Base-by-base conservation (phyloP, 2,329 filamentous ascomycete species). In the Neopestalotiopsis rosae region DNA sequence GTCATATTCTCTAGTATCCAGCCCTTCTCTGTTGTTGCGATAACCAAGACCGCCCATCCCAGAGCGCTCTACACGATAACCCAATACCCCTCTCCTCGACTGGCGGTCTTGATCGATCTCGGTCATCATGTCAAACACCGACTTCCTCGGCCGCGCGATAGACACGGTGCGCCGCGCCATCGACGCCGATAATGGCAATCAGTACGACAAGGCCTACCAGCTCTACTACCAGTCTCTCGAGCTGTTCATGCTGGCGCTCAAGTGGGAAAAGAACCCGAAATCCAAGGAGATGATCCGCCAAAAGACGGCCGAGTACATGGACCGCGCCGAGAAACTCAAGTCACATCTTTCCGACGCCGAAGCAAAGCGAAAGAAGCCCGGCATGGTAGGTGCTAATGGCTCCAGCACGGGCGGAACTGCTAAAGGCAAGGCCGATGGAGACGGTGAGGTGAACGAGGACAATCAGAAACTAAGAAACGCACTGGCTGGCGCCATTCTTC, bases 181-280 rank as follows among this genome's bases (percentile, higher is more conserved):
- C 85, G 95, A 97, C 80, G 91, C 93, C 76, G 96, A 99, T 85
- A 97, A 95, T 74, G 92, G 93, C 61, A 95, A 94, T 79, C 94
- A 98, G 80, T 99, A 99, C 83, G 94, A 98, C 77, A 95, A 97
- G 82, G 96, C 96, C 68, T 98, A 98, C 81, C 93, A 97, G 79
- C 88, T 92, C 72, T 99, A 99, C 89, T 98, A 97, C 86, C 91
- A 94, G 74, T 92, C 95, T 65, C 92, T 99, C 75, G 95, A 99
- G 83, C 90, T 98, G 69, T 99, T 98, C 87, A 97, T 99, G 93
- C 92, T 98, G 71, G 96, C 96, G 42, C 88, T 99, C 70, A 99
- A 99, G 87, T 99, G 95, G 95, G 96, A 99, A 85, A 99, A 98
- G 89, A 98, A 98, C 84, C 91, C 93, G 72, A 95, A 95, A 76